A percentile compares a stretch with the other conserved stretches of the same genome.
Evolutionary conservation across 495 filamentous ascomycete genomes (phyloP).

Genomic region (Daldinia grandis): DNA sequence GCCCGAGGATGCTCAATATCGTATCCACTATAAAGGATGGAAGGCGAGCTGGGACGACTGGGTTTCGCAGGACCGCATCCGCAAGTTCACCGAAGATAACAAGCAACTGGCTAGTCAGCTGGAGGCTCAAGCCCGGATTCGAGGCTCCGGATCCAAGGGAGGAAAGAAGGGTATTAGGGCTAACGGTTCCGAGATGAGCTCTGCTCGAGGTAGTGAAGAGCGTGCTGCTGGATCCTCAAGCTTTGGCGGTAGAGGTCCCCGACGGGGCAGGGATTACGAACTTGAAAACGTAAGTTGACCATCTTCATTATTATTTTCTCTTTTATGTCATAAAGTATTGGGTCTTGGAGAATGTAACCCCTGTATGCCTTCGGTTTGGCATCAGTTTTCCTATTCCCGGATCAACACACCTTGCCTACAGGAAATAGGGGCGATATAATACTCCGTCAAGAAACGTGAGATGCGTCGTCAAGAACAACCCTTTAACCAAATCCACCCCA

Average conservation of each 20-base stretch:
- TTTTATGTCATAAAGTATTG: not conserved
- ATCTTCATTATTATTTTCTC: slow-evolving; percentile 37
- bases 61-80: slow-evolving; percentile 92
- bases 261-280: slow-evolving; percentile 76
- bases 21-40: slow-evolving; percentile 99
- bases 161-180: slow-evolving; percentile 66
- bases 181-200: slow-evolving; percentile 77
- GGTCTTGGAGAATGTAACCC: slow-evolving; percentile 8
- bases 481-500: not conserved
- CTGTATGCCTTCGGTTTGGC: not conserved
- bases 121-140: slow-evolving; percentile 64
- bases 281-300: slow-evolving; percentile 77
- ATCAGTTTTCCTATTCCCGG: not conserved
- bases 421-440: not conserved
- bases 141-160: slow-evolving; percentile 56
- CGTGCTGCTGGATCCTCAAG: slow-evolving; percentile 72
- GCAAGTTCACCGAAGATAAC: slow-evolving; percentile 95
- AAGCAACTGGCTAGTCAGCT: slow-evolving; percentile 79
- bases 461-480: not conserved
- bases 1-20: slow-evolving; percentile 81
- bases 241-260: slow-evolving; percentile 71
- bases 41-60: slow-evolving; percentile 99
- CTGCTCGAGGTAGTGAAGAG: slow-evolving; percentile 86
- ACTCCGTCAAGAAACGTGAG: not conserved
- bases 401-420: not conserved